Base-by-base conservation (phyloP, 768 basidiomycete genomes). In the Tephrocybe sp. region DNA sequence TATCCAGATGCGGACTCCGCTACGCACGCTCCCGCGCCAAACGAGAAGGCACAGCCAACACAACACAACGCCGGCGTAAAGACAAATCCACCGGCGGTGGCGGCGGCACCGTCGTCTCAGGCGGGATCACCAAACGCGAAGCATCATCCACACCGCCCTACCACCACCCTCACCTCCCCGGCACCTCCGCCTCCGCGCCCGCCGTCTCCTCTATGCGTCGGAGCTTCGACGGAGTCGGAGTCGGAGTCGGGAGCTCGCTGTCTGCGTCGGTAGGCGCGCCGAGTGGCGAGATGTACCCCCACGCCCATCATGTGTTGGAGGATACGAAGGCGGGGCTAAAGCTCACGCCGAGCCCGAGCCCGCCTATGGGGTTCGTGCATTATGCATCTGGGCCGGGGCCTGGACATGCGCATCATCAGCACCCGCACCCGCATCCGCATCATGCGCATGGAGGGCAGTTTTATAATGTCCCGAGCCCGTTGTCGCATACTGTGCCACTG, bases 1-100 rank as follows among this genome's bases (percentile, higher is more conserved):
- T 47, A 48, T 47, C 27, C 54, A 91, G 89, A 36, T 93, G 91
- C 64, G 91, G 91, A 19, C 76, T 94, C 53, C 84, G 91, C 38
- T 93, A 83, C 67, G 90, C 92, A 53, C 86, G 91, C 49, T 89
- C 89, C 45, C 82, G 88, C 60, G 92, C 92, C 49, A 94, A 94
- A 72, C 90, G 90, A 64, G 89, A 89, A 69, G 92, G 86, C 15
- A n/a, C 74, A 79, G n/a, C n/a, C 57, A 70, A 71, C 51, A 69
- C 69, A 15, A 55, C 73, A 9, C 77, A 82, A 63, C 81, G 87
- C 30, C 75, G 82, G 51, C 77, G 82, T 50, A 87, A 88, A 66
- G 86, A 88, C 44, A 86, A 86, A 57, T 8, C 42, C 5, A 22
- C 26, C 26, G 39, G 32, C 13, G 31, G 44, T 28, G 47, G 47